Evolutionary conservation across 2,329 filamentous ascomycete species (phyloP), one percentile per base, ranked within the genome.

Genomic region (Cadophora gregata): DNA sequence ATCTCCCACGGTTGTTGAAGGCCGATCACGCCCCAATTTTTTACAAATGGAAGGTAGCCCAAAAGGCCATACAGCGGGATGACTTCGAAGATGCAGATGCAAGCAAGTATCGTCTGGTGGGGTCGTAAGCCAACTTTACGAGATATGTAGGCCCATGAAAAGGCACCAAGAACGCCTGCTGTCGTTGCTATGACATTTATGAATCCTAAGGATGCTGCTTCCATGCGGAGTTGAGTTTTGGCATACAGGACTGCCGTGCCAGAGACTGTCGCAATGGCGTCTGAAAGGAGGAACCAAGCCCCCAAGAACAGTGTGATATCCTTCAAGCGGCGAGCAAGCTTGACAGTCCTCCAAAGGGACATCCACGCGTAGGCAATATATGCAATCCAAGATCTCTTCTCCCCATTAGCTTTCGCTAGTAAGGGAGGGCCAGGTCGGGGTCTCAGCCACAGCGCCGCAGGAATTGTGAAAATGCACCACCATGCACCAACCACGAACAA

Each of bases 1-100:
- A 99, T 97, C 74, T 99, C 96, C 92, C 93, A 97, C 3, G 92
- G 90, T 76, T 96, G 90, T 78, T 97, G 93, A n/a, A 99, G 84
- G 1, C 96, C 96, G 48, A 93, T 81, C 5, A 92, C 88, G 0
- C 93, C 94, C 79, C 91, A 87, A 8, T 83, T 81, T 73, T 88
- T 86, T 56, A 99, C 85, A 7, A 92, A 88, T 0, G 94, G 93
- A 19, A 98, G 84, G 75, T 96, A 97, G 0, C 94, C 94, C 21
- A 97, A 80, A 14, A 99, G 83, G 0, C 94, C 95, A 75, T 99
- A 99, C 0, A 98, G 76, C 0, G 96, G 96, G 60, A 99, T 97
- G 33, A 97, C 80, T 78, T 97, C 94, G 75, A 99, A 97, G 6
- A 99, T 81, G 14, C 85, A 86, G 70, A 98, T 96, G 77, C 94